Conservation (phyloP, 257 asterid species). For the Lycium barbarum region DNA sequence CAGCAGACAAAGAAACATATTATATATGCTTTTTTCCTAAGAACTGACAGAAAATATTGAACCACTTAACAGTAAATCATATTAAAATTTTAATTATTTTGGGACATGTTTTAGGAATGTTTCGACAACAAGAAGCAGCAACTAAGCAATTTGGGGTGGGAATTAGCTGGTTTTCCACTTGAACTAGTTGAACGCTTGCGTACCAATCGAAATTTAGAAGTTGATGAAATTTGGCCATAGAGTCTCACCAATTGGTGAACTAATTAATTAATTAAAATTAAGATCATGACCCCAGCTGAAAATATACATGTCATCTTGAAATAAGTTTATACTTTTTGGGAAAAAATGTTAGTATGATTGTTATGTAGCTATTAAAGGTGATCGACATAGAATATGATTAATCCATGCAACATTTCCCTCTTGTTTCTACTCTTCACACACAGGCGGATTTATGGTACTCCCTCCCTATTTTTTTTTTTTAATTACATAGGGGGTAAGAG, state of each 20-base stretch:
- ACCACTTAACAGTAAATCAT: neutral
- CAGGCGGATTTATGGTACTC: too few species aligned
- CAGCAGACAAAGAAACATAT: constrained; percentile 13
- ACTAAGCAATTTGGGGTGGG: neutral
- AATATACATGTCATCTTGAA: too few species aligned
- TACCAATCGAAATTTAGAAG: neutral
- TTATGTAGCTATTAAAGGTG: too few species aligned
- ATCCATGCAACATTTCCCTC: too few species aligned
- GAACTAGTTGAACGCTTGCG: neutral
- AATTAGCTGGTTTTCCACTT: constrained; percentile 25
- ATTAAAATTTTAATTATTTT: neutral
- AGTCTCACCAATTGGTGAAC: neutral
- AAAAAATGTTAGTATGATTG: too few species aligned
- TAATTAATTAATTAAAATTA: neutral
- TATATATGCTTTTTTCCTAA: neutral
- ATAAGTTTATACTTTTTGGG: too few species aligned
- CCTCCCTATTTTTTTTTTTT: too few species aligned
- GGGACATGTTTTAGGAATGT: constrained; percentile 17
- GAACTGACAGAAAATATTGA: neutral
- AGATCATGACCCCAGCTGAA: too few species aligned
- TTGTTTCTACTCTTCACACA: too few species aligned
- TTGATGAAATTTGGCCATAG: neutral
- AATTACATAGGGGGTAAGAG: too few species aligned
- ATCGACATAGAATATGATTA: too few species aligned
- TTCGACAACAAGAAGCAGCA: neutral